Percentiles rank a stretch among this genome's conserved stretches.
These are phyloP conservation scores for Saccharomyces kudriavzevii DNA, from an alignment of 805 yeast genomes.

Conservation along the genomic window DNA sequence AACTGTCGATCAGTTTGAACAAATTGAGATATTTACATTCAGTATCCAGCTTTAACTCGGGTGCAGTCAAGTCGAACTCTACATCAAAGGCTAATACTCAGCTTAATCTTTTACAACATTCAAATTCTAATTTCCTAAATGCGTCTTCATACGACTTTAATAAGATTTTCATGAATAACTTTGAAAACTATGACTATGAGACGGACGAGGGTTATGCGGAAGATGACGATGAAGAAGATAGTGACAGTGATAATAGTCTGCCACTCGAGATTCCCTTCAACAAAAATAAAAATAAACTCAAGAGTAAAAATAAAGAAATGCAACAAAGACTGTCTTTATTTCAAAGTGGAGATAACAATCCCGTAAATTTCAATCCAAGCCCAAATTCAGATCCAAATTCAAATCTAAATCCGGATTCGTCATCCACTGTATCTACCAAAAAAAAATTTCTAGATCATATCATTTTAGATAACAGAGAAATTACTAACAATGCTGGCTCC, in stretches of 20 bases:
- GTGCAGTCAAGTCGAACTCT: not conserved
- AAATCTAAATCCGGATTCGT: not conserved
- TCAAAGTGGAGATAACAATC: not conserved
- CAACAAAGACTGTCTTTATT: not conserved
- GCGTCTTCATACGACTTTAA: not conserved
- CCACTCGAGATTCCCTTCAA: conserved; percentile 25
- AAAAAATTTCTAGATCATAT: not conserved
- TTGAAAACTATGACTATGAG: conserved; percentile 12
- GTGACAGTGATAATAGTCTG: conserved; percentile 13
- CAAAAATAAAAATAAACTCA: not conserved
- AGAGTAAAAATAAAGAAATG: not conserved
- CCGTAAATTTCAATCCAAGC: not conserved
- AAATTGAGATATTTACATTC: not conserved
- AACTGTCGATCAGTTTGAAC: not conserved
- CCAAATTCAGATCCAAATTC: not conserved
- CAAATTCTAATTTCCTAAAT: not conserved
- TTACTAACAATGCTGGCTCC: not conserved
- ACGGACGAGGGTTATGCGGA: conserved; percentile 27
- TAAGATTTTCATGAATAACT: not conserved
- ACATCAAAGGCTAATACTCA: not conserved
- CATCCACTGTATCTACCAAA: not conserved
- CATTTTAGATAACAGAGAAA: not conserved
- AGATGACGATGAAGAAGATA: conserved; percentile 27
- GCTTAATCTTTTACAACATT: not conserved
- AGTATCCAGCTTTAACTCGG: not conserved